Conservation (phyloP, 208 protist species). For the Naegleria fowleri region DNA sequence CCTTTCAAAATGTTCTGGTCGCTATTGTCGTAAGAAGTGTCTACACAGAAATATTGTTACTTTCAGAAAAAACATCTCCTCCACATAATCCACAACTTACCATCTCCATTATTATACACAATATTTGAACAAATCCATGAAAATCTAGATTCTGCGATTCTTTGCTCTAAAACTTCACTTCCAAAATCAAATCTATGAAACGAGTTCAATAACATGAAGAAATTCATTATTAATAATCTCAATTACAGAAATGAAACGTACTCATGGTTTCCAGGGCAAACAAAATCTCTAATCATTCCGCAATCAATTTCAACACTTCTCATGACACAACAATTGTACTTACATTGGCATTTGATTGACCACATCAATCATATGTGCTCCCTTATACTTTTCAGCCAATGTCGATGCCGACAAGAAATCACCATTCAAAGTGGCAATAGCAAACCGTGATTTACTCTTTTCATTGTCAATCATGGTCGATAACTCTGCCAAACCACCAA, state of each 20-base stretch:
- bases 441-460: background rate
- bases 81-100: no score
- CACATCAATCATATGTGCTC: constrained; percentile 10
- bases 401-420: background rate
- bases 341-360: background rate
- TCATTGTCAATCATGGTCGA: background rate
- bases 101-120: background rate
- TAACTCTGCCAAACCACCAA: background rate
- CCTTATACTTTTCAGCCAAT: background rate
- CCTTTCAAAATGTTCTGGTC: background rate
- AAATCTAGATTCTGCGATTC: background rate
- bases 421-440: background rate
- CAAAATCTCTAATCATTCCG: background rate
- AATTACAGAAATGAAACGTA: no score
- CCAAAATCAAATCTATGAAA: constrained; percentile 12
- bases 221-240: no score
- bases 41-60: no score
- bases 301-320: background rate
- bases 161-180: background rate
- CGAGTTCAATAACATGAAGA: no score
- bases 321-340: background rate
- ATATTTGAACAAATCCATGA: background rate
- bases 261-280: constrained; percentile 1
- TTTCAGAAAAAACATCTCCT: no score
- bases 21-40: background rate